A percentile compares a stretch with the other conserved stretches of the same genome.
phyloP scores from a whole-genome alignment of 2,329 filamentous ascomycete genomes.

The Blastomyces percursus region DNA sequence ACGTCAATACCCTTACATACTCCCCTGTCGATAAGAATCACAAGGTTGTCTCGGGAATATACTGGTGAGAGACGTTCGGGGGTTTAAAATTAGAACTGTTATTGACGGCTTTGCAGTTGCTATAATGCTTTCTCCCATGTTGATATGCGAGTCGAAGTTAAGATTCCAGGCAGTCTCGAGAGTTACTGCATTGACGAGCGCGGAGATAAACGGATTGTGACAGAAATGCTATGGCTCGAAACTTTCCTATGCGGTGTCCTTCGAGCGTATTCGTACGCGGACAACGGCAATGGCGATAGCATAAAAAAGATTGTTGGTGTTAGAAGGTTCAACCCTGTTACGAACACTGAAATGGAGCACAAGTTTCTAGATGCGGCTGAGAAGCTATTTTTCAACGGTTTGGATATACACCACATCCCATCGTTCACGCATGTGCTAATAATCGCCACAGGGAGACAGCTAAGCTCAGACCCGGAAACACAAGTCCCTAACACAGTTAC shows the following conservation, averaged over 20 bases:
- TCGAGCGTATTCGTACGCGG: conserved; percentile 89
- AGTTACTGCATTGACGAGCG: conserved; percentile 96
- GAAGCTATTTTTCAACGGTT: conserved; percentile 85
- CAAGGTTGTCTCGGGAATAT: conserved; percentile 88
- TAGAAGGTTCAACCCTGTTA: conserved; percentile 91
- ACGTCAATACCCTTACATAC: conserved; percentile 96
- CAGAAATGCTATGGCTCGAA: conserved; percentile 91
- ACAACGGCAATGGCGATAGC: conserved; percentile 85
- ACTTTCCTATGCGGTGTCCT: conserved; percentile 94
- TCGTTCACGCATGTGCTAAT: conserved; percentile 14
- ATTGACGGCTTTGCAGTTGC: conserved; percentile 44
- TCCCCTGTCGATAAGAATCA: conserved; percentile 70
- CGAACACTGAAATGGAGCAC: conserved; percentile 95
- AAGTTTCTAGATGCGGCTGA: conserved; percentile 91
- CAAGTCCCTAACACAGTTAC: conserved; percentile 95
- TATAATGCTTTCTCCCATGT: conserved; percentile 98
- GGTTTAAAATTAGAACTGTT: neutral
- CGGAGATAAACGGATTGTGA: conserved; percentile 85
- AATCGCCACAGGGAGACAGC: conserved; percentile 62
- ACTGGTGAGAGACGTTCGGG: conserved; percentile 55
- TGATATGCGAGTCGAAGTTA: conserved; percentile 97
- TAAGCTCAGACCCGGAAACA: conserved; percentile 92
- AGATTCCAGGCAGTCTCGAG: conserved; percentile 91
- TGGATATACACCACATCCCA: neutral
- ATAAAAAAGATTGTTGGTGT: conserved; percentile 98